phyloP scores from a whole-genome alignment of 2,329 filamentous ascomycete genomes.

The Nemania abortiva region DNA sequence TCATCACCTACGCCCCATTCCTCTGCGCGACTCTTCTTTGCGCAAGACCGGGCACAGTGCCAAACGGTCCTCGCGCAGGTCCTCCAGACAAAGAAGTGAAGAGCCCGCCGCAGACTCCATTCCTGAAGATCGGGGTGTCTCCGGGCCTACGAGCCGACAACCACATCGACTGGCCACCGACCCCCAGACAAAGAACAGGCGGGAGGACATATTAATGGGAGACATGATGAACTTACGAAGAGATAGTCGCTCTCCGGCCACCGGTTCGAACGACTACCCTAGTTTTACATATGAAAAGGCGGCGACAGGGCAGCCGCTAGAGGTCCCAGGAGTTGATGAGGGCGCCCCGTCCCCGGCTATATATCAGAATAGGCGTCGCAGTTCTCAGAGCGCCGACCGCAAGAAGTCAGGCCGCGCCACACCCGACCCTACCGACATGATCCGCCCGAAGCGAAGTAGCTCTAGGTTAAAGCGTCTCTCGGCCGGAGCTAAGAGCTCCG shows the following conservation, averaged over 20 bases:
- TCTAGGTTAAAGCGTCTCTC: conserved; percentile 71
- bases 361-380: conserved; percentile 69
- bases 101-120: conserved; percentile 54
- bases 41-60: conserved; percentile 66
- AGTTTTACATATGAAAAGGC: conserved; percentile 44
- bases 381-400: conserved; percentile 59
- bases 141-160: conserved; percentile 44
- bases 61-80: conserved; percentile 65
- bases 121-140: conserved; percentile 57
- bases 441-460: conserved; percentile 66
- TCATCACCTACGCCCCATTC: conserved; percentile 60
- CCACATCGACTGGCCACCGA: conserved; percentile 44
- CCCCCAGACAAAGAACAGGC: conserved; percentile 42
- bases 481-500: conserved; percentile 55
- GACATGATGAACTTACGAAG: conserved; percentile 50
- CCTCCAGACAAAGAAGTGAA: conserved; percentile 63
- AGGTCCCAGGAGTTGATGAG: conserved; percentile 63
- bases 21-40: conserved; percentile 75
- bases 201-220: conserved; percentile 48
- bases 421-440: conserved; percentile 60
- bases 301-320: conserved; percentile 42
- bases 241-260: conserved; percentile 39
- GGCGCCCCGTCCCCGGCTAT: conserved; percentile 78
- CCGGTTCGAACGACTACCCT: conserved; percentile 40
- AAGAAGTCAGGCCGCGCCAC: conserved; percentile 63